Percentiles rank a stretch among this genome's conserved stretches.
Conservation (phyloP, 805 yeast genomes). For the Yamadazyma sp. region DNA sequence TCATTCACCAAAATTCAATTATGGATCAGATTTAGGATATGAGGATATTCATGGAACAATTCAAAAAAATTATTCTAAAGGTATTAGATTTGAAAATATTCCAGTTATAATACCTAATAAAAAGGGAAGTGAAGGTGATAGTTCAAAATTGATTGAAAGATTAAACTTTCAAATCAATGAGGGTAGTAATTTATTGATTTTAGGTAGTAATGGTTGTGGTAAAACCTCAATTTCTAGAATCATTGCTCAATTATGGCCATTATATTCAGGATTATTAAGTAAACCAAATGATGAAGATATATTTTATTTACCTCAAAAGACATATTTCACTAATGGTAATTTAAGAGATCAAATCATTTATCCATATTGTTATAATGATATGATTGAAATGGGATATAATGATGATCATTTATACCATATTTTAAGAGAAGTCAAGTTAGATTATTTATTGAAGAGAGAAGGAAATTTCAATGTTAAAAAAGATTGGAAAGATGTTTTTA, state of each 20-base stretch:
- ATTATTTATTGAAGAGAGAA: constrained; percentile 71
- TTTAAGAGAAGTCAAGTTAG: constrained; percentile 73
- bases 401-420: constrained; percentile 70
- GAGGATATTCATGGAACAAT: constrained; percentile 74
- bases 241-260: constrained; percentile 89
- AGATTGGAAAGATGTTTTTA: constrained; percentile 87
- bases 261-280: constrained; percentile 77
- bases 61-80: constrained; percentile 65
- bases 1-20: constrained; percentile 59
- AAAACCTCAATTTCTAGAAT: constrained; percentile 83
- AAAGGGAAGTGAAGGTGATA: constrained; percentile 55
- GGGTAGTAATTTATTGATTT: constrained; percentile 69
- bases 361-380: constrained; percentile 75
- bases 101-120: constrained; percentile 77
- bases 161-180: constrained; percentile 57
- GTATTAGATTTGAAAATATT: constrained; percentile 78
- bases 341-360: constrained; percentile 89
- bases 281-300: constrained; percentile 71
- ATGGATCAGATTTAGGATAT: constrained; percentile 41
- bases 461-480: constrained; percentile 51
- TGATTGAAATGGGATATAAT: constrained; percentile 65
- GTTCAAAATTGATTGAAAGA: constrained; percentile 55
- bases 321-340: constrained; percentile 80
- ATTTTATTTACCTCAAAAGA: constrained; percentile 78
- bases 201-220: constrained; percentile 89